These are phyloP conservation scores for Saturnispora dispora DNA, from an alignment of 805 yeast genomes.

Conservation along the genomic window DNA sequence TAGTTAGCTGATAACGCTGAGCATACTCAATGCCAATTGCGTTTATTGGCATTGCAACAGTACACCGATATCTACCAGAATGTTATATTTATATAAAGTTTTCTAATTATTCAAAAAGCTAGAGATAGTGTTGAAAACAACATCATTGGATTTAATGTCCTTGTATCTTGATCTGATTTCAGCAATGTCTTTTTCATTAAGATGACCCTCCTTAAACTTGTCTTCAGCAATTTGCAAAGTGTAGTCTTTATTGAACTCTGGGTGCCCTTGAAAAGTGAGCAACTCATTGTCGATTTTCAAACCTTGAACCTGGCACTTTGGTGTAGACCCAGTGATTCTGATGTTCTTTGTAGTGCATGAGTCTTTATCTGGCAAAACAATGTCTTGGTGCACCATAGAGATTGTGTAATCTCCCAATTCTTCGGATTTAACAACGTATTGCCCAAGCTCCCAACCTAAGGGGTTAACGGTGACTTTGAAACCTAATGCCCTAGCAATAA, in stretches of 20 bases:
- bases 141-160: background rate
- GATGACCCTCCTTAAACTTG: slow-evolving; percentile 6
- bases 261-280: slow-evolving; percentile 83
- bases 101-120: background rate
- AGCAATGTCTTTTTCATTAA: slow-evolving; percentile 6
- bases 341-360: slow-evolving; percentile 5
- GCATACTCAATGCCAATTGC: background rate
- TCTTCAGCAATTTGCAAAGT: slow-evolving; percentile 12
- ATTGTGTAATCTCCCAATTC: slow-evolving; percentile 25
- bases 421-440: slow-evolving; percentile 29
- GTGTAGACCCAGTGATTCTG: slow-evolving; percentile 43
- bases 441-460: slow-evolving; percentile 69
- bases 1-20: background rate
- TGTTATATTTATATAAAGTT: background rate
- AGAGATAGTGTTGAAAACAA: background rate
- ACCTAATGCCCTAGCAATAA: slow-evolving; percentile 59
- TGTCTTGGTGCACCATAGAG: slow-evolving; percentile 53
- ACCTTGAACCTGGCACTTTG: slow-evolving; percentile 58
- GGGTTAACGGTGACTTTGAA: slow-evolving; percentile 47
- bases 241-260: slow-evolving; percentile 51
- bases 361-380: slow-evolving; percentile 28
- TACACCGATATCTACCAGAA: background rate
- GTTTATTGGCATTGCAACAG: background rate
- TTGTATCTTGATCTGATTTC: slow-evolving; percentile 6
- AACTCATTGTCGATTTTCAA: slow-evolving; percentile 42